These are phyloP conservation scores for Didymella lethalis DNA, from an alignment of 2,329 filamentous ascomycete genomes.

Conservation along the genomic window DNA sequence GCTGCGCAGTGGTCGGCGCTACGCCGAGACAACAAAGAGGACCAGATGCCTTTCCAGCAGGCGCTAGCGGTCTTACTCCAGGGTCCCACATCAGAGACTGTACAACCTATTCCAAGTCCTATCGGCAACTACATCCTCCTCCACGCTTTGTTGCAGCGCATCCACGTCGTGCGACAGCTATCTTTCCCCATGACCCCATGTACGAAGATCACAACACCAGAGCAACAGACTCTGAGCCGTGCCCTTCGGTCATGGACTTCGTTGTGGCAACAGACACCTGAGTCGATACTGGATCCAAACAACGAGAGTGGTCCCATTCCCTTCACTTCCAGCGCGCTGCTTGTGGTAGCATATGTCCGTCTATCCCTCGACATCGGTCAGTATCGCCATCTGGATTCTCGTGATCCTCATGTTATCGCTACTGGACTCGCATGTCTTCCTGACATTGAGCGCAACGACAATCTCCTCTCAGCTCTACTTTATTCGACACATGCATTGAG, in stretches of 20 bases:
- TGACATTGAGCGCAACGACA: constrained; percentile 58
- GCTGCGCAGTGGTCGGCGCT: constrained; percentile 39
- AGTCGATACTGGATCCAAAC: constrained; percentile 48
- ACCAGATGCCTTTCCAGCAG: constrained; percentile 41
- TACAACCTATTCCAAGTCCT: constrained; percentile 40
- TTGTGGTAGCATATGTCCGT: constrained; percentile 58
- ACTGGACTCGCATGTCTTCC: constrained; percentile 51
- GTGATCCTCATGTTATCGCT: constrained; percentile 54
- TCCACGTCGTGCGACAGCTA: constrained; percentile 40
- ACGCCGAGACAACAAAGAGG: constrained; percentile 33
- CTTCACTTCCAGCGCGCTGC: constrained; percentile 57
- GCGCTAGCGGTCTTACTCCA: constrained; percentile 39
- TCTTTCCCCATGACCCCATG: constrained; percentile 33
- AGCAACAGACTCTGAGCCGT: constrained; percentile 35
- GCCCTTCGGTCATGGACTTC: constrained; percentile 48
- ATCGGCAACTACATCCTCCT: constrained; percentile 45
- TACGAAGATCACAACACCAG: constrained; percentile 30
- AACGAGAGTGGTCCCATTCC: constrained; percentile 49
- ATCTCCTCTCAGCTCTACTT: constrained; percentile 59
- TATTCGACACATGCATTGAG: constrained; percentile 64
- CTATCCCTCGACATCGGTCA: constrained; percentile 58
- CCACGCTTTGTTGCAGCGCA: constrained; percentile 41
- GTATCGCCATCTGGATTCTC: constrained; percentile 54
- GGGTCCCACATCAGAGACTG: constrained; percentile 27
- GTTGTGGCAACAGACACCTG: constrained; percentile 46